A percentile compares a stretch with the other conserved stretches of the same genome.
phyloP scores from a whole-genome alignment of 257 asterid genomes.

The Ilex asprella region DNA sequence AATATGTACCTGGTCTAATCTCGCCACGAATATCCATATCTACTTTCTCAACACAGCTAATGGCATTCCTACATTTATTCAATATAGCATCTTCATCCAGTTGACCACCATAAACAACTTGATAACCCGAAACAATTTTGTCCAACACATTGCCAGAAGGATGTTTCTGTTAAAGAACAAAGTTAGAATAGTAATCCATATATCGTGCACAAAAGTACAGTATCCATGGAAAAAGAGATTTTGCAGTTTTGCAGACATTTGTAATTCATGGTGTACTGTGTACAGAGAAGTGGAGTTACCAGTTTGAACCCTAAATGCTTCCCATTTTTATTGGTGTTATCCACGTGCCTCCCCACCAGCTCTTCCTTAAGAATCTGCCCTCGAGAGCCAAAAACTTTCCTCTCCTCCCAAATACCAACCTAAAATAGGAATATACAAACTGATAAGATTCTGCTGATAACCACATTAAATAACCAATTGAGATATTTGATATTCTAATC shows the following conservation, averaged over 20 bases:
- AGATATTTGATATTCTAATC: too few relatives aligned
- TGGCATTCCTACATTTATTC: constrained; percentile 57
- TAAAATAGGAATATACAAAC: constrained; percentile 11
- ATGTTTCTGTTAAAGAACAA: constrained; percentile 38
- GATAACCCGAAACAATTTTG: constrained; percentile 68
- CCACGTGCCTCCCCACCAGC: constrained; percentile 51
- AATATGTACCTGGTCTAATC: constrained; percentile 41
- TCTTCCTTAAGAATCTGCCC: constrained; percentile 92
- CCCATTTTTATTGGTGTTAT: constrained; percentile 38
- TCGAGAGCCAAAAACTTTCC: constrained; percentile 96
- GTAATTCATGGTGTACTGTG: not conserved
- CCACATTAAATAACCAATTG: too few relatives aligned
- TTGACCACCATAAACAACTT: constrained; percentile 59
- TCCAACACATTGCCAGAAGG: constrained; percentile 59
- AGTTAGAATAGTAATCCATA: not conserved
- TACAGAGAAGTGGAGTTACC: constrained; percentile 33
- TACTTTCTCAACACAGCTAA: constrained; percentile 60
- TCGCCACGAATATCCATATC: constrained; percentile 56
- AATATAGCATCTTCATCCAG: constrained; percentile 65
- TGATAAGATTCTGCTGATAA: too few relatives aligned
- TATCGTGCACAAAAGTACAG: too few relatives aligned
- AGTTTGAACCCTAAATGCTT: constrained; percentile 45
- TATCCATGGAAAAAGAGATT: not conserved
- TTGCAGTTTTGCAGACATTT: too few relatives aligned
- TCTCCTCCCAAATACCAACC: constrained; percentile 92